Evolutionary conservation across 2,329 filamentous ascomycete species (phyloP).

Genomic region (Botrytis tulipae): DNA sequence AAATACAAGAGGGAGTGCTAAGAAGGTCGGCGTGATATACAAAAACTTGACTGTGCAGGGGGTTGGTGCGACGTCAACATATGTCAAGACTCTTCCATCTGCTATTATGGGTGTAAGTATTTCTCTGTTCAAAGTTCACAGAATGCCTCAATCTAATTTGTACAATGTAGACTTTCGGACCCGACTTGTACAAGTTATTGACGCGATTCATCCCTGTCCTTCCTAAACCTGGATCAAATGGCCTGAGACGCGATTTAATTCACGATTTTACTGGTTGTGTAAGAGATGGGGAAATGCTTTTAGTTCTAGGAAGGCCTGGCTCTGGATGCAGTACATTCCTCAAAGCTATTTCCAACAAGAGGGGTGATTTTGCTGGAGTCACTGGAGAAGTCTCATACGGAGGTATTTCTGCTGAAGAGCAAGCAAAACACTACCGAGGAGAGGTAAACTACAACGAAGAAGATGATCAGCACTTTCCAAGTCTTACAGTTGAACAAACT

Average conservation of each 20-base stretch:
- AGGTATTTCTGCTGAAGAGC: constrained; percentile 65
- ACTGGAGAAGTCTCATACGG: constrained; percentile 70
- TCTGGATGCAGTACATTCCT: constrained; percentile 75
- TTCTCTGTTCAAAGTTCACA: background rate
- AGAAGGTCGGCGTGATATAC: constrained; percentile 76
- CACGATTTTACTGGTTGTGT: constrained; percentile 67
- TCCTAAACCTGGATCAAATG: constrained; percentile 29
- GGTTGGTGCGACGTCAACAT: constrained; percentile 61
- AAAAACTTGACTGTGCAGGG: constrained; percentile 75
- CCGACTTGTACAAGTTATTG: constrained; percentile 69
- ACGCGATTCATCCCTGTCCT: constrained; percentile 33
- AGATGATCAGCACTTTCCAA: constrained; percentile 72
- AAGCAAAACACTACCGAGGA: constrained; percentile 63
- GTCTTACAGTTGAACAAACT: constrained; percentile 74
- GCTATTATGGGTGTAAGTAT: constrained; percentile 59
- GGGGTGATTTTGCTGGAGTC: constrained; percentile 62
- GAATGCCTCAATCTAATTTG: constrained; percentile 1
- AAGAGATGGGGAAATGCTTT: constrained; percentile 68
- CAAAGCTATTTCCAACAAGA: constrained; percentile 71
- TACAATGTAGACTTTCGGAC: constrained; percentile 63
- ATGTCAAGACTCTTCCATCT: constrained; percentile 70
- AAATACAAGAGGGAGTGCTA: constrained; percentile 63
- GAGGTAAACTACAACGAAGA: constrained; percentile 79
- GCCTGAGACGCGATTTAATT: constrained; percentile 47
- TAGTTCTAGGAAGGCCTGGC: constrained; percentile 71